A percentile compares a stretch with the other conserved stretches of the same genome.
Conservation (phyloP, 495 filamentous ascomycete genomes). For the Penicillium pulvis region DNA sequence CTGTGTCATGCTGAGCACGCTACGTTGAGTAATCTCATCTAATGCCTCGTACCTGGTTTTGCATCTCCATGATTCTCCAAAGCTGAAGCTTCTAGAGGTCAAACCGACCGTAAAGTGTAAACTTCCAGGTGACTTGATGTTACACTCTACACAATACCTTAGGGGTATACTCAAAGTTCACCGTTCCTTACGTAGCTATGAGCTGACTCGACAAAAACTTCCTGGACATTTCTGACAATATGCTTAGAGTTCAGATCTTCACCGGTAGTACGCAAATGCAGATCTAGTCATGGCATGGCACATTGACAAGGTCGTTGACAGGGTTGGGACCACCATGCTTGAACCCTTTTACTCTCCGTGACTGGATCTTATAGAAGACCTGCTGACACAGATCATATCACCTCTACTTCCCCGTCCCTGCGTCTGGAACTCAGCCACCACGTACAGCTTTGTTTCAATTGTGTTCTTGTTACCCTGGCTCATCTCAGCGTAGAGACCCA, state of each 20-base stretch:
- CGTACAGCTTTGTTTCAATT: background rate
- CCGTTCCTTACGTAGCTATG: background rate
- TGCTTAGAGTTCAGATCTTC: background rate
- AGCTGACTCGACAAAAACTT: conserved; percentile 4
- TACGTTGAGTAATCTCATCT: background rate
- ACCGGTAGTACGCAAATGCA: conserved; percentile 23
- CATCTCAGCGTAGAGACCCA: background rate
- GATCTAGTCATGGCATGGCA: conserved; percentile 20
- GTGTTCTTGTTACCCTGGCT: background rate
- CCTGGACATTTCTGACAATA: background rate
- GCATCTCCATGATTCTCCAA: background rate
- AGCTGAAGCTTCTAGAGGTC: background rate
- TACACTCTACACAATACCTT: conserved; percentile 5
- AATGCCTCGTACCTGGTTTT: background rate
- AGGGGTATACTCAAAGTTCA: too few species aligned
- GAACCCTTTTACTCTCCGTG: conserved; percentile 13
- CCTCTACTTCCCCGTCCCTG: background rate
- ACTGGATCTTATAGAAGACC: background rate
- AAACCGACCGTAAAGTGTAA: background rate
- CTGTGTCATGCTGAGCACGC: conserved; percentile 2
- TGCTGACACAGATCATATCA: conserved; percentile 3
- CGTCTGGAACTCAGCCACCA: background rate
- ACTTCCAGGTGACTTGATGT: conserved; percentile 9
- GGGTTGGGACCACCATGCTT: background rate
- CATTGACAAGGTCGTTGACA: background rate